These are phyloP conservation scores for Collybia nuda DNA, from an alignment of 768 basidiomycete genomes.

Conservation along the genomic window DNA sequence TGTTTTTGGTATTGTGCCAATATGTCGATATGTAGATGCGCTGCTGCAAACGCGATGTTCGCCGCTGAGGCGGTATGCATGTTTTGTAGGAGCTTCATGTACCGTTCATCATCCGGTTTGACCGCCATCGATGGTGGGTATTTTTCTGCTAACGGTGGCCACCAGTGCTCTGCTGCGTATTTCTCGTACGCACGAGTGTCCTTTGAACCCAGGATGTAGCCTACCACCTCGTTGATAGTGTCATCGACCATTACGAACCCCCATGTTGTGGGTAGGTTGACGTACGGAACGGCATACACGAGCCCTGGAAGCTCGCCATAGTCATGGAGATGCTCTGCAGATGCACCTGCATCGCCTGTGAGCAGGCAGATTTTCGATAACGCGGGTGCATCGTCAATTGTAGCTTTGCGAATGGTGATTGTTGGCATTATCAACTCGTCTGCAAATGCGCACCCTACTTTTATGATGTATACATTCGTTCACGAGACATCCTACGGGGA, in stretches of 20 bases:
- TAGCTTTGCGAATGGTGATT: constrained; percentile 55
- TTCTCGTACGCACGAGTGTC: constrained; percentile 68
- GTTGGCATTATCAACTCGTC: constrained; percentile 16
- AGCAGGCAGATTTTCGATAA: constrained; percentile 74
- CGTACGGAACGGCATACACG: constrained; percentile 75
- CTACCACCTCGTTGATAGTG: constrained; percentile 51
- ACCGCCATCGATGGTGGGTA: constrained; percentile 41
- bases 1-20: constrained; percentile 62
- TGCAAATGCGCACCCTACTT: neutral
- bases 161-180: constrained; percentile 58
- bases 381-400: constrained; percentile 49
- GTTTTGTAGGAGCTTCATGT: constrained; percentile 38
- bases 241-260: constrained; percentile 72
- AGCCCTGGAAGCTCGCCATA: constrained; percentile 67
- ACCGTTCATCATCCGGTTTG: constrained; percentile 44
- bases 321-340: constrained; percentile 62
- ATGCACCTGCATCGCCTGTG: constrained; percentile 69
- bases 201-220: constrained; percentile 67
- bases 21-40: constrained; percentile 77
- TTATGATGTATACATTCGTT: no score
- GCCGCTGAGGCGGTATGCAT: constrained; percentile 47
- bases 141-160: constrained; percentile 56
- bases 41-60: constrained; percentile 64
- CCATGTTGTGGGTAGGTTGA: constrained; percentile 65
- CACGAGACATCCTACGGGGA: neutral